These are phyloP conservation scores for Amanita rimosa DNA, from an alignment of 768 basidiomycete species.

Conservation along the genomic window DNA sequence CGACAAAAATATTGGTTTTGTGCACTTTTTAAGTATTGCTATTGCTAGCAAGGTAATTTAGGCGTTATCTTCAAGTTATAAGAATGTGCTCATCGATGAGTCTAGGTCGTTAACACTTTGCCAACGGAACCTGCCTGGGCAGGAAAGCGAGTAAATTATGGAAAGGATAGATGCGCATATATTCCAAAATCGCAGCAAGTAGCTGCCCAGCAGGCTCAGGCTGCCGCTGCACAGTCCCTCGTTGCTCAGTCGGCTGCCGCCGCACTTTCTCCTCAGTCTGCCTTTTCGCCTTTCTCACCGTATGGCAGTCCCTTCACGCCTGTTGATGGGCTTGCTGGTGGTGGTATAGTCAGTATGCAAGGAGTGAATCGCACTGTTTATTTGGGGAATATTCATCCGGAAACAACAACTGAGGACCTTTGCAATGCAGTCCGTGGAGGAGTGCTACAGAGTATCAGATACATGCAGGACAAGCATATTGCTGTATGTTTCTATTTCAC, in stretches of 20 bases:
- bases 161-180: slow-evolving; percentile 97
- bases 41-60: slow-evolving; percentile 82
- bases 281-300: slow-evolving; percentile 37
- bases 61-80: slow-evolving; percentile 2
- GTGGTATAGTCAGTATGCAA: slow-evolving; percentile 23
- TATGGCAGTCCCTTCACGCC: slow-evolving; percentile 39
- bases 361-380: slow-evolving; percentile 89
- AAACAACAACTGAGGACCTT: slow-evolving; percentile 88
- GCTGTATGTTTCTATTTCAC: slow-evolving; percentile 45
- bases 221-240: slow-evolving; percentile 68
- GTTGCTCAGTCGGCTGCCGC: slow-evolving; percentile 41
- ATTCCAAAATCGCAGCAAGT: slow-evolving; percentile 93
- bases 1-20: slow-evolving; percentile 99
- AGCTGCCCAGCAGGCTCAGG: slow-evolving; percentile 77
- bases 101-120: slow-evolving; percentile 84
- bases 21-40: slow-evolving; percentile 93
- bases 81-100: slow-evolving; percentile 3
- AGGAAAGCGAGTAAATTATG: slow-evolving; percentile 94
- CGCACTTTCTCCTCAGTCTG: slow-evolving; percentile 14
- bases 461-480: slow-evolving; percentile 96
- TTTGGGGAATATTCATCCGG: slow-evolving; percentile 93
- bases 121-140: slow-evolving; percentile 90
- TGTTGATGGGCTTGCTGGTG: slow-evolving; percentile 26
- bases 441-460: slow-evolving; percentile 87
- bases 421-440: slow-evolving; percentile 98